Evolutionary conservation across 805 yeast genomes (phyloP), one percentile per base, ranked within the genome.

Genomic region (Candida manassasensis): DNA sequence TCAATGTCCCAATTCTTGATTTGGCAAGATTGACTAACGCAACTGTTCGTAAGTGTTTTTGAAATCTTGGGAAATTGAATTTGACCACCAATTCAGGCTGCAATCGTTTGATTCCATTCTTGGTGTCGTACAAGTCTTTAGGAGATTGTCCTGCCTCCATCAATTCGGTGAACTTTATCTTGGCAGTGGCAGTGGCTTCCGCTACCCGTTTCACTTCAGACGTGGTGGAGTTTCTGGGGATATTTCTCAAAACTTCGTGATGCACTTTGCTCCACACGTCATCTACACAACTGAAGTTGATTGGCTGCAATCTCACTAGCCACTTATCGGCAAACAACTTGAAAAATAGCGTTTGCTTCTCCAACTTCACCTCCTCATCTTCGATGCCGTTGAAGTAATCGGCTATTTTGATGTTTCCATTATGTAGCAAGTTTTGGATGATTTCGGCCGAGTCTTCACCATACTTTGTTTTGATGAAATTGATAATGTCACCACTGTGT

Each of bases 401-500:
- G 3, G 62, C 56, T 2, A 76, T 61, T 4, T 77, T 70, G 36
- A 87, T 53, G 47, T 79, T 79, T 0, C 96, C 96, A 36, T 76
- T 61, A 4, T 77, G 70, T n/a, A 85, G 53, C 29, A 87, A 61
- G 48, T 82, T 83, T 48, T 81, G 87, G 9, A 84, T 64, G 15
- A 84, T 72, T 35, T 77, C 77, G 2, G 84, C 79, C n/a, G 52
- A 47, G 10, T 60, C 60, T 15, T 60, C 62, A 11, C 75, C 70
- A 40, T 69, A 73, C 5, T 45, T 40, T n/a, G 58, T 53, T 37
- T 73, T 69, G 31, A 82, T 67, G 40, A 67, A 67, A 33, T 71
- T 56, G 21, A 87, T 67, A 40, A 88, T 77, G 36, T 83, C 84
- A 28, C 95, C 97, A 6, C 88, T 67, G 57, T 88, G 85, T 12